Conservation (phyloP, 2,329 filamentous ascomycete species). For the Pseudocercospora musae region DNA sequence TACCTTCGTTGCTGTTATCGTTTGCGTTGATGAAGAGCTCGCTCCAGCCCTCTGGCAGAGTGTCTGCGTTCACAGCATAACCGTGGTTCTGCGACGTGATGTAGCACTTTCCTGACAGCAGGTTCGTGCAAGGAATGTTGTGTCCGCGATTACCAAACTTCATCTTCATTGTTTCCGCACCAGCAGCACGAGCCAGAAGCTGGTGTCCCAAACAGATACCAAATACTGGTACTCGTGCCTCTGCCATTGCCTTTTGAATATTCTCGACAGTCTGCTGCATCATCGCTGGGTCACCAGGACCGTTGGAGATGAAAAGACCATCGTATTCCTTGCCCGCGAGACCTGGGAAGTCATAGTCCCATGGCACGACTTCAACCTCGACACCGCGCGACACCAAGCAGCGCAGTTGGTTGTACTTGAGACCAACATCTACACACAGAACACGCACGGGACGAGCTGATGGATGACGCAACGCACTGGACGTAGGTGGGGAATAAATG, state of each 20-base stretch:
- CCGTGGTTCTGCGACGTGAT: conserved; percentile 99
- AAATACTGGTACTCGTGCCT: conserved; percentile 82
- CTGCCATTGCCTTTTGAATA: conserved; percentile 70
- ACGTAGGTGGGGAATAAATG: conserved; percentile 73
- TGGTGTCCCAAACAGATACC: conserved; percentile 97
- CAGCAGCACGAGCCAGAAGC: conserved; percentile 81
- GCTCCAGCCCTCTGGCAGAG: conserved; percentile 74
- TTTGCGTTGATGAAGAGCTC: conserved; percentile 98
- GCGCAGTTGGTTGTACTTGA: conserved; percentile 97
- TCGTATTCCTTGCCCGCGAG: conserved; percentile 82
- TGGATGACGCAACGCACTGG: conserved; percentile 74
- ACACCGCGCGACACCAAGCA: conserved; percentile 89
- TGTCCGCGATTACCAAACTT: conserved; percentile 98
- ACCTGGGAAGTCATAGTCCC: conserved; percentile 85
- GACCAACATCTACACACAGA: conserved; percentile 90
- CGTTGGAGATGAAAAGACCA: conserved; percentile 96
- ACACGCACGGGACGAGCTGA: conserved; percentile 84
- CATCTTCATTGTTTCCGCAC: conserved; percentile 87
- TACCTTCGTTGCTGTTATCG: conserved; percentile 96
- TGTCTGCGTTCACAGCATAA: conserved; percentile 81
- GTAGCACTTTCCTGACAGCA: conserved; percentile 94
- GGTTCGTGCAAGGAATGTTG: conserved; percentile 96
- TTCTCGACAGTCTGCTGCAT: conserved; percentile 77
- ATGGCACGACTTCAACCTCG: conserved; percentile 90
- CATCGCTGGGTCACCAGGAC: conserved; percentile 88